These are phyloP conservation scores for Lathyrus aphaca DNA, from an alignment of 306 rosid genomes.

Conservation along the genomic window DNA sequence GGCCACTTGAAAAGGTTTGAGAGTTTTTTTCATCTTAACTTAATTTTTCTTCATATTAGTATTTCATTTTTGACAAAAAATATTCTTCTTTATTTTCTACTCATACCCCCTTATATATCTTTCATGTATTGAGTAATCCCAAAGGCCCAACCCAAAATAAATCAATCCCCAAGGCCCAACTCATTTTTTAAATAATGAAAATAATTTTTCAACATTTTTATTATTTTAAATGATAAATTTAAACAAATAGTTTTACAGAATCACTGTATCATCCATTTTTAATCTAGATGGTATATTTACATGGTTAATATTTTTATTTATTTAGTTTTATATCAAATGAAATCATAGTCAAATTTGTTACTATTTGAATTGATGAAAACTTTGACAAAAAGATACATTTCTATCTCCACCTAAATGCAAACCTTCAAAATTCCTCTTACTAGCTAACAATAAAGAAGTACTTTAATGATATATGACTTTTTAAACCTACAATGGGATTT, in stretches of 20 bases:
- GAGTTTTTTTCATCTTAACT: neutral
- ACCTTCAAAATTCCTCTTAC: neutral
- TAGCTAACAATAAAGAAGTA: neutral
- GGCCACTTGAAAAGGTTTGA: constrained; percentile 41
- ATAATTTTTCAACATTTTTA: too few species aligned
- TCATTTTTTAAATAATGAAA: too few species aligned
- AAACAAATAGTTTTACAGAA: too few species aligned
- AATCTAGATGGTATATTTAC: neutral
- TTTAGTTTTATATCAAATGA: neutral
- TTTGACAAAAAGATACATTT: neutral
- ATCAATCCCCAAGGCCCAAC: too few species aligned
- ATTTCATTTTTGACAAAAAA: neutral
- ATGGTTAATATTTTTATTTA: neutral
- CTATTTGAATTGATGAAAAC: neutral
- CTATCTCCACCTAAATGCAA: neutral
- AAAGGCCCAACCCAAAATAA: neutral
- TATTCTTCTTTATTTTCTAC: neutral
- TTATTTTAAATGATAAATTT: too few species aligned
- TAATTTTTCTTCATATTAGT: constrained; percentile 4
- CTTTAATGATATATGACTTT: neutral
- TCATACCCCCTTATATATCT: neutral
- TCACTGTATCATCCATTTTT: neutral
- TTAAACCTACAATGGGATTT: neutral
- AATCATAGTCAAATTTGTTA: too few species aligned
- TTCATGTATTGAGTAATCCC: neutral